A percentile compares a stretch with the other conserved stretches of the same genome.
These are phyloP conservation scores for Lachancea lanzarotensis DNA, from an alignment of 805 yeast species.

Conservation along the genomic window DNA sequence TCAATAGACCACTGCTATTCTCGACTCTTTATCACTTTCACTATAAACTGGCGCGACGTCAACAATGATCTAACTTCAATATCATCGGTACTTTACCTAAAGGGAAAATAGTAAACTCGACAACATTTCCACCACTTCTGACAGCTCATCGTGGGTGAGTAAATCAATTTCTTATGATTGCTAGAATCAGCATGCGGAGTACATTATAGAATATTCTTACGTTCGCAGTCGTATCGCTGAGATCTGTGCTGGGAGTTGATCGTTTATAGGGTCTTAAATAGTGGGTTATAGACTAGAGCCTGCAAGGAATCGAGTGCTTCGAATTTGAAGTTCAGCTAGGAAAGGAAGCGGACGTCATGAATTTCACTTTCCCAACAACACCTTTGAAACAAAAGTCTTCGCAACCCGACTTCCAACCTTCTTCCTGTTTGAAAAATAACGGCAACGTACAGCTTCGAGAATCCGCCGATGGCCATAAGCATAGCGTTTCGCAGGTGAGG, in stretches of 20 bases:
- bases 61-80: too few species aligned
- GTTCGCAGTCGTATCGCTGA: neutral
- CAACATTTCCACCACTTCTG: neutral
- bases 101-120: constrained; percentile 1
- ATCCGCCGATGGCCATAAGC: neutral
- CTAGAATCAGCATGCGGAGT: neutral
- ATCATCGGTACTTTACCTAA: too few species aligned
- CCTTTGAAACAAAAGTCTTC: neutral
- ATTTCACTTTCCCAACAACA: neutral
- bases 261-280: too few species aligned
- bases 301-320: too few species aligned
- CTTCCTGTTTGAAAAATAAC: constrained; percentile 10
- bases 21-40: too few species aligned
- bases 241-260: neutral
- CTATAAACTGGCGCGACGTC: too few species aligned
- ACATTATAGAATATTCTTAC: neutral
- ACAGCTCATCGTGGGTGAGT: neutral
- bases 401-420: neutral
- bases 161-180: neutral
- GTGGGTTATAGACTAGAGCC: too few species aligned
- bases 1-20: too few species aligned
- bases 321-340: neutral
- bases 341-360: neutral
- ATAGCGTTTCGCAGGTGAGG: constrained; percentile 23
- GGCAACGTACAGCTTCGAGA: neutral